Percentiles rank a stretch among this genome's conserved stretches.
Evolutionary conservation across 2,329 filamentous ascomycete genomes (phyloP).

Genomic region (Epichloe bromicola): DNA sequence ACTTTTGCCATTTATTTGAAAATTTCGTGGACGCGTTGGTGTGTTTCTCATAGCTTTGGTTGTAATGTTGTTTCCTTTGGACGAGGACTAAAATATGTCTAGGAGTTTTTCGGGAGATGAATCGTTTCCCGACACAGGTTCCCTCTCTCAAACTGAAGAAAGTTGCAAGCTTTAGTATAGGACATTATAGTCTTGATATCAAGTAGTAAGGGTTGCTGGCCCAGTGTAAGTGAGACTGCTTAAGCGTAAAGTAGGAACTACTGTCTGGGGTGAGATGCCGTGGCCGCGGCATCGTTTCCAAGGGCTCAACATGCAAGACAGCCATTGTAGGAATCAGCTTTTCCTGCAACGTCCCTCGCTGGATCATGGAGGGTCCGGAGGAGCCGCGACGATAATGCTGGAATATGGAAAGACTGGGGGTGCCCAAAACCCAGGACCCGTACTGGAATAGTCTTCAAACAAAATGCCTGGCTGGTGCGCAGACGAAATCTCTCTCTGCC

Average conservation of each 20-base stretch:
- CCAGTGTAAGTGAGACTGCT: too few relatives aligned
- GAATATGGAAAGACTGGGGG: background rate
- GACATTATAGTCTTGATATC: too few relatives aligned
- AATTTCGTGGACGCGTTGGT: slow-evolving; percentile 3
- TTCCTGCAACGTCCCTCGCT: too few relatives aligned
- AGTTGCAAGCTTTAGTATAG: slow-evolving; percentile 18
- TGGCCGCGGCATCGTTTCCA: too few relatives aligned
- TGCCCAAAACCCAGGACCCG: background rate
- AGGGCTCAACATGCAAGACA: too few relatives aligned
- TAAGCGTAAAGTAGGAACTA: too few relatives aligned
- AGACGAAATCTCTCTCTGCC: background rate
- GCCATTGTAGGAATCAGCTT: too few relatives aligned
- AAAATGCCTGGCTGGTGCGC: slow-evolving; percentile 1
- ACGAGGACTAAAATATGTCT: slow-evolving; percentile 9
- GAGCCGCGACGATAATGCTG: background rate
- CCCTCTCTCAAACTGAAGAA: slow-evolving; percentile 17
- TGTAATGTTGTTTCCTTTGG: background rate
- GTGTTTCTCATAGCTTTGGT: slow-evolving; percentile 1
- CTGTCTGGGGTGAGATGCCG: too few relatives aligned
- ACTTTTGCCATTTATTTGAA: background rate
- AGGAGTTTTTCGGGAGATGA: slow-evolving; percentile 44
- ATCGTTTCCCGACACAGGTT: slow-evolving; percentile 32
- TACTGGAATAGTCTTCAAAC: background rate
- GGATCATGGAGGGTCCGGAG: background rate
- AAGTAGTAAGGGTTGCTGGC: too few relatives aligned